Evolutionary conservation across 805 yeast genomes (phyloP).

Genomic region (Soucietia sequanensis): DNA sequence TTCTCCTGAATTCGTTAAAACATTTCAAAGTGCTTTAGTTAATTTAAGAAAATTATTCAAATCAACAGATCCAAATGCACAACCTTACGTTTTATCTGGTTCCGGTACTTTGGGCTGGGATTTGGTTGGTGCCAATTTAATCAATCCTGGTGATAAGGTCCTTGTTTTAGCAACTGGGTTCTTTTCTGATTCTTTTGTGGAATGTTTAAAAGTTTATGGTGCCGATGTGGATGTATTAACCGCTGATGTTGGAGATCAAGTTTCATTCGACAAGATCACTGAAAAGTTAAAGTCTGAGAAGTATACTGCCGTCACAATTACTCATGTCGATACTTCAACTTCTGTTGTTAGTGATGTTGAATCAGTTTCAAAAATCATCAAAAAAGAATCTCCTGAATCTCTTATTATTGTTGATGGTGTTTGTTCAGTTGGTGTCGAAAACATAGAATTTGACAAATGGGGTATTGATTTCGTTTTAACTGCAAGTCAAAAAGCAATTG

Average conservation of each 20-base stretch:
- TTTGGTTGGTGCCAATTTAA: slow-evolving; percentile 73
- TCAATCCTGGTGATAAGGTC: slow-evolving; percentile 63
- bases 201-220: slow-evolving; percentile 68
- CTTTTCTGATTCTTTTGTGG: slow-evolving; percentile 81
- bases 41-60: slow-evolving; percentile 74
- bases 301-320: slow-evolving; percentile 75
- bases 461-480: slow-evolving; percentile 84
- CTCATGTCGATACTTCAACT: slow-evolving; percentile 96
- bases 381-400: slow-evolving; percentile 70
- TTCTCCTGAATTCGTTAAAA: slow-evolving; percentile 73
- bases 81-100: slow-evolving; percentile 81
- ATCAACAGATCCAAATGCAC: slow-evolving; percentile 60
- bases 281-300: slow-evolving; percentile 47
- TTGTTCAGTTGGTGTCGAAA: slow-evolving; percentile 90
- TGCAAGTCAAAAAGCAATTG: slow-evolving; percentile 94
- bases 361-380: slow-evolving; percentile 59
- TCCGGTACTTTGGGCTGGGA: slow-evolving; percentile 98
- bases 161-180: slow-evolving; percentile 88
- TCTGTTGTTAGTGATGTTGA: slow-evolving; percentile 82
- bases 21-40: slow-evolving; percentile 67
- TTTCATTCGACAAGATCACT: slow-evolving; percentile 56
- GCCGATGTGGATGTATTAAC: slow-evolving; percentile 71
- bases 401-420: slow-evolving; percentile 90
- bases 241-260: slow-evolving; percentile 73
- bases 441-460: slow-evolving; percentile 84